A percentile compares a stretch with the other conserved stretches of the same genome.
phyloP scores from a whole-genome alignment of 352 stramenopile genomes.

The Pythium phragmiticola region DNA sequence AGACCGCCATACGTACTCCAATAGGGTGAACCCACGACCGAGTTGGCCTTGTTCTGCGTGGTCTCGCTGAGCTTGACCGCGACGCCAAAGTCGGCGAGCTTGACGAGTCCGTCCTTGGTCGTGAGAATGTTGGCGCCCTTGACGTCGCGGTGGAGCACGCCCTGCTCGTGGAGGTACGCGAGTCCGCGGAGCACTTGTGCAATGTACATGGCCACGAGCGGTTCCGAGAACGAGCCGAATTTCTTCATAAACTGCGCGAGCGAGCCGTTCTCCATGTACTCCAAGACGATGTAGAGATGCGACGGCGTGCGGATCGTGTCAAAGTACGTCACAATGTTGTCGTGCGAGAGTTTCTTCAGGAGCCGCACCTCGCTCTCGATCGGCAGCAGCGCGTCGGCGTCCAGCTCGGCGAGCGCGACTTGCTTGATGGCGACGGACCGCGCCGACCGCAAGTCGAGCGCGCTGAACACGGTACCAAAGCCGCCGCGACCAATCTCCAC shows the following conservation, averaged over 20 bases:
- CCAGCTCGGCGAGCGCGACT: slow-evolving; percentile 79
- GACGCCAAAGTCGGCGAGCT: slow-evolving; percentile 93
- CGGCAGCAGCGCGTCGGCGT: slow-evolving; percentile 78
- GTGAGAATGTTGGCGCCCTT: slow-evolving; percentile 94
- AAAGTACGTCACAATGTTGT: slow-evolving; percentile 96
- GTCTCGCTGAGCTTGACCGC: slow-evolving; percentile 87
- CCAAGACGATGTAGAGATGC: slow-evolving; percentile 83
- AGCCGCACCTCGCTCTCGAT: slow-evolving; percentile 92
- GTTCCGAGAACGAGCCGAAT: slow-evolving; percentile 91
- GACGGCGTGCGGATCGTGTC: slow-evolving; percentile 90
- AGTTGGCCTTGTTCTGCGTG: slow-evolving; percentile 76
- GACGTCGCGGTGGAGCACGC: slow-evolving; percentile 92
- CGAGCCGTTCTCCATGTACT: slow-evolving; percentile 95
- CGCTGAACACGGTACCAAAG: slow-evolving; percentile 90
- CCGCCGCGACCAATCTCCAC: slow-evolving; percentile 90
- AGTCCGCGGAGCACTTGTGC: slow-evolving; percentile 90
- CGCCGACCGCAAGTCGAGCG: slow-evolving; percentile 79
- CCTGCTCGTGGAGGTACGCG: slow-evolving; percentile 90
- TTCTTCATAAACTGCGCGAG: slow-evolving; percentile 93
- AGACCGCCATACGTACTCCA: slow-evolving; percentile 76
- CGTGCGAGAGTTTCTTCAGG: slow-evolving; percentile 91
- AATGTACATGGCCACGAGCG: slow-evolving; percentile 91
- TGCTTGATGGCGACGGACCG: slow-evolving; percentile 88
- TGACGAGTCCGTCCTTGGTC: slow-evolving; percentile 90
- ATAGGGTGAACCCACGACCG: slow-evolving; percentile 93